Percentiles rank a stretch among this genome's conserved stretches.
Evolutionary conservation across 2,329 filamentous ascomycete species (phyloP).

Genomic region (Chaetomium sp.): DNA sequence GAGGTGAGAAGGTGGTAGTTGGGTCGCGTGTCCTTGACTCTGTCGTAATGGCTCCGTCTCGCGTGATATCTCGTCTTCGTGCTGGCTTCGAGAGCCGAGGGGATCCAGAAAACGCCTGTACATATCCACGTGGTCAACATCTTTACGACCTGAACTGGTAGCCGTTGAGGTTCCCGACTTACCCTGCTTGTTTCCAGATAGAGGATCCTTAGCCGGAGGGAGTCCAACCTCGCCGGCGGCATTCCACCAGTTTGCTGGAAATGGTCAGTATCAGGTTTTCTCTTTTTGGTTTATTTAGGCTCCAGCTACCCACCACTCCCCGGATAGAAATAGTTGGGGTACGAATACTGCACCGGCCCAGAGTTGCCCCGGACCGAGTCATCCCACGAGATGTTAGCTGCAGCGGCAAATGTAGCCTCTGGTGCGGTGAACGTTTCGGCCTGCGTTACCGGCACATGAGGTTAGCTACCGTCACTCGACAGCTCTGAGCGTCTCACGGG

Average conservation of each 20-base stretch:
- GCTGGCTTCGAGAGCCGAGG: conserved; percentile 38
- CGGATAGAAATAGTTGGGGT: conserved; percentile 40
- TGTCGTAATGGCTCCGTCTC: conserved; percentile 37
- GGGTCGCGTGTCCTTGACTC: conserved; percentile 45
- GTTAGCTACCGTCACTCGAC: not conserved
- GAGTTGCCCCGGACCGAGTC: conserved; percentile 36
- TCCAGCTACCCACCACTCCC: conserved; percentile 32
- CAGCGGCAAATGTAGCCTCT: conserved; percentile 31
- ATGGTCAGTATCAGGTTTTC: not conserved
- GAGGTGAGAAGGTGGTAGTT: conserved; percentile 59
- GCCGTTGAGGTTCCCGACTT: not conserved
- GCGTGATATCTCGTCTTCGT: conserved; percentile 39
- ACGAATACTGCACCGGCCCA: conserved; percentile 40
- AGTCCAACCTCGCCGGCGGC: conserved; percentile 35
- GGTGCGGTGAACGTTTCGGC: conserved; percentile 40
- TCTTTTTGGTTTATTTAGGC: not conserved
- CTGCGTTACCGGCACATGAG: conserved; percentile 18
- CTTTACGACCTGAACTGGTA: not conserved
- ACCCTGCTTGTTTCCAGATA: conserved; percentile 33
- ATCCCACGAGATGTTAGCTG: conserved; percentile 39
- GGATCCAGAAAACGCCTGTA: conserved; percentile 36
- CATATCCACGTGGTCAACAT: not conserved
- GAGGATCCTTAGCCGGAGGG: conserved; percentile 33
- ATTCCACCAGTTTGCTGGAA: conserved; percentile 36
- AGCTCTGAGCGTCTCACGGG: not conserved